Base-by-base conservation (phyloP, 1,284 basidiomycete genomes). In the Rhodotorula glutinis region DNA sequence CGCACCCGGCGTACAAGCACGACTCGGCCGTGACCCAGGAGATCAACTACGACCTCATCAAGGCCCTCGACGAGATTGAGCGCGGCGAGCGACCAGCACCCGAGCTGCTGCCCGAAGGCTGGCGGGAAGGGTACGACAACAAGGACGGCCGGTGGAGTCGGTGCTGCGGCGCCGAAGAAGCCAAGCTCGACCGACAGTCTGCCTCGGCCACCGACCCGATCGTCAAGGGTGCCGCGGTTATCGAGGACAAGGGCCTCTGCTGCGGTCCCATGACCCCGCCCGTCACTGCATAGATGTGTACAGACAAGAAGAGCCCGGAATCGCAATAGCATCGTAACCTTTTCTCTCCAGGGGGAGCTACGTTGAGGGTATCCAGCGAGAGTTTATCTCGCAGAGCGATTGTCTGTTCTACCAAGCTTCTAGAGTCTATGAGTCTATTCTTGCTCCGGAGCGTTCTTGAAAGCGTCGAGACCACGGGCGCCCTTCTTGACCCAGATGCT, bases 41-140 rank as follows among this genome's bases (percentile, higher is more conserved):
- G 80, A 92, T 98, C 77, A 97, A 95, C 77, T 96, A 94, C 78
- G 96, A 98, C 79, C 84, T 98, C 51, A 84, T 97, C 78, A 84
- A 87, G 59, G 89, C 91, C 11, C 81, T 97, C n/a, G 94, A 98
- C 78, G 87, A 91, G 77, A 90, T 98, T 53, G 74, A 81, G 78
- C 74, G 72, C 62, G 69, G 80, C 66, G 52, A 71, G 66, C 51
- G 46, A 19, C 67, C 74, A 1, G 79, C 75, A 3, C 77, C 78
- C 0, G 75, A 72, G 4, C 75, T 78, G 58, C 66, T 80, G 25
- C 79, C 79, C 1, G 60, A 62, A 9, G 66, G 66, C 1, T 68
- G 66, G 66, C 43, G 66, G 25, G 41, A 43, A 14, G 33, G 46
- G 13, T 53, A 53, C 46, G 46, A 56, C 25, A 43, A 9, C 25